A percentile compares a stretch with the other conserved stretches of the same genome.
phyloP scores from a whole-genome alignment of 176 grass and related monocot genomes.

The Aegilops umbellulata region DNA sequence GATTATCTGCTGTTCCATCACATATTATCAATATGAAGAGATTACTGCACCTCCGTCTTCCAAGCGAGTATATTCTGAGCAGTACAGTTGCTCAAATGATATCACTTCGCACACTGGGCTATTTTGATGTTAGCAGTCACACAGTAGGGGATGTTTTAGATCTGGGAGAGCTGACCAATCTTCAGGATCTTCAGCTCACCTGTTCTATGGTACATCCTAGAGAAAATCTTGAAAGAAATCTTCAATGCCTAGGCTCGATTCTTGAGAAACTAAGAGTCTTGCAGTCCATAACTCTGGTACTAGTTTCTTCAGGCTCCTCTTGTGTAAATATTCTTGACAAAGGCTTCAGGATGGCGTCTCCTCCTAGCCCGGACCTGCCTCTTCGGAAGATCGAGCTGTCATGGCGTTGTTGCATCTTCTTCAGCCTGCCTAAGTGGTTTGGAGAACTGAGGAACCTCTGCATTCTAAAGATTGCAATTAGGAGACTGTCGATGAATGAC shows the following conservation, averaged over 20 bases:
- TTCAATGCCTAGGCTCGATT: not conserved
- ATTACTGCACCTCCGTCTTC: not conserved
- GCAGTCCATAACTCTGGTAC: not conserved
- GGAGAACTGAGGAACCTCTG: too few relatives aligned
- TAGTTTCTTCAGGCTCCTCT: not conserved
- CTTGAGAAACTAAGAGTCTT: not conserved
- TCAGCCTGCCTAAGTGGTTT: not conserved
- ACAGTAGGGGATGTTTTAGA: not conserved
- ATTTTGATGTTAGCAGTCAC: not conserved
- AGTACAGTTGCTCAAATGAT: not conserved
- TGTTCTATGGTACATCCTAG: not conserved
- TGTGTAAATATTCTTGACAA: too few relatives aligned
- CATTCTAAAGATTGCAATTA: too few relatives aligned
- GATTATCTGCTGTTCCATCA: too few relatives aligned
- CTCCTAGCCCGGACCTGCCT: not conserved
- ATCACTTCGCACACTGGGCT: too few relatives aligned
- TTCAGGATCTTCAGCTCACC: not conserved
- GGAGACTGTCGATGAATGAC: too few relatives aligned
- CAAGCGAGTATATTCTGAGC: not conserved
- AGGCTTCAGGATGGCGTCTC: not conserved
- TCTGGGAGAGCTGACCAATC: not conserved
- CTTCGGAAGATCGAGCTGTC: not conserved
- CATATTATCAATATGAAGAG: not conserved
- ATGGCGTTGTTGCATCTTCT: too few relatives aligned
- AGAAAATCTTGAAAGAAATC: not conserved